A percentile compares a stretch with the other conserved stretches of the same genome.
phyloP scores from a whole-genome alignment of 2,329 filamentous ascomycete genomes.

The Phyllosticta ampelicida region DNA sequence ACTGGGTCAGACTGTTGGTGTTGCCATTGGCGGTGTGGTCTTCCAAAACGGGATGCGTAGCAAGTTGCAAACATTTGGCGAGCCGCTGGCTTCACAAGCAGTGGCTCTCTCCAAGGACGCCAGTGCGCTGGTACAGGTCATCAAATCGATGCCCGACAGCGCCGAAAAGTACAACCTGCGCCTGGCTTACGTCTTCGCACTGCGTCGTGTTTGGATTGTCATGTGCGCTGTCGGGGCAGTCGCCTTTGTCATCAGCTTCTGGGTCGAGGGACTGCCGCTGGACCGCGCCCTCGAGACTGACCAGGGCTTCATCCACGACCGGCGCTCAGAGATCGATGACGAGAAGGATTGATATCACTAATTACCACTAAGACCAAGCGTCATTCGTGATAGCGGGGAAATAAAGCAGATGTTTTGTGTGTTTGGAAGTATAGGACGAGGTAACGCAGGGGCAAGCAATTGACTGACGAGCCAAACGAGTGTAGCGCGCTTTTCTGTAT shows the following conservation, averaged over 20 bases:
- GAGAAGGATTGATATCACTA: not conserved
- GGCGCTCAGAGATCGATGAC: slow-evolving; percentile 9
- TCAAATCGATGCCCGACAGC: slow-evolving; percentile 41
- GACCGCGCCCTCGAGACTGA: slow-evolving; percentile 37
- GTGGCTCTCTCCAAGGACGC: slow-evolving; percentile 46
- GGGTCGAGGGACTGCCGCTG: slow-evolving; percentile 39
- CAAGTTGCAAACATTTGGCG: slow-evolving; percentile 38
- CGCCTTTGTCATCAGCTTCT: slow-evolving; percentile 41
- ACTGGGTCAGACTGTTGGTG: slow-evolving; percentile 54
- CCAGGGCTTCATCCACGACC: slow-evolving; percentile 32
- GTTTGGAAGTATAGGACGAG: not conserved
- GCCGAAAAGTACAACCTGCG: slow-evolving; percentile 32
- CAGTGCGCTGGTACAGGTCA: slow-evolving; percentile 47
- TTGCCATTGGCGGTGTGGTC: slow-evolving; percentile 56
- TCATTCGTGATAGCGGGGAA: not conserved
- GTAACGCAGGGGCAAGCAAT: not conserved
- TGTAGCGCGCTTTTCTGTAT: not conserved
- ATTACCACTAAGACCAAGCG: not conserved
- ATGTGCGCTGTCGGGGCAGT: slow-evolving; percentile 43
- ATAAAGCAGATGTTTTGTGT: not conserved
- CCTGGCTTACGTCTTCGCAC: slow-evolving; percentile 40
- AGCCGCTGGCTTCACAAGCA: slow-evolving; percentile 37
- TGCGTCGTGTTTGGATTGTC: slow-evolving; percentile 47
- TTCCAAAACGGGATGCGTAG: slow-evolving; percentile 55
- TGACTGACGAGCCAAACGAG: not conserved